A percentile compares a stretch with the other conserved stretches of the same genome.
phyloP scores from a whole-genome alignment of 139 green algal species.

The Chlamydomonas schloesseri region DNA sequence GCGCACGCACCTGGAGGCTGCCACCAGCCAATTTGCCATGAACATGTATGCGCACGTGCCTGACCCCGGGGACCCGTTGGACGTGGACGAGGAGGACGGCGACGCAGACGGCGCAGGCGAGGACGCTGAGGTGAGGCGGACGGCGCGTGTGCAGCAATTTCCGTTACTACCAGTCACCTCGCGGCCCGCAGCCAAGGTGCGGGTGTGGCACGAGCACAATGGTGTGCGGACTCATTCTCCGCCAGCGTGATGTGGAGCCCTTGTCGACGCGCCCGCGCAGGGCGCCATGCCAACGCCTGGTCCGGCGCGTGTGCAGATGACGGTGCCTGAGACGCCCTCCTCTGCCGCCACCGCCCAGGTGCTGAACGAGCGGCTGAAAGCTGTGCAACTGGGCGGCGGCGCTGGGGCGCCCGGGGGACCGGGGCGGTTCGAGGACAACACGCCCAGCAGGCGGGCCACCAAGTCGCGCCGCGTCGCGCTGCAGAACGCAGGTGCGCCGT shows the following conservation, averaged over 20 bases:
- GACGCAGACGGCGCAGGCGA: slow-evolving; percentile 7
- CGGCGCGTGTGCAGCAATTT: not conserved
- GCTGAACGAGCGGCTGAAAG: slow-evolving; percentile 30
- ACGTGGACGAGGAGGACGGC: slow-evolving; percentile 32
- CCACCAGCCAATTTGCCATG: slow-evolving; percentile 80
- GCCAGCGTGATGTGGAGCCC: not conserved
- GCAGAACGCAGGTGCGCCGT: slow-evolving; percentile 11
- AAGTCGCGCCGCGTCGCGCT: slow-evolving; percentile 54
- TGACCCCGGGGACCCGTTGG: slow-evolving; percentile 16
- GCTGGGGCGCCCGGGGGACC: slow-evolving; percentile 8
- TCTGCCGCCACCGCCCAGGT: slow-evolving; percentile 54
- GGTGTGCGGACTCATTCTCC: too few species aligned
- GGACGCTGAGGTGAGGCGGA: slow-evolving; percentile 4
- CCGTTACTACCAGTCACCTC: too few species aligned
- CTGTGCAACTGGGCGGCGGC: slow-evolving; percentile 5
- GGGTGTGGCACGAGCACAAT: too few species aligned
- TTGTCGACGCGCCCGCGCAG: not conserved
- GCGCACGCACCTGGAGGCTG: slow-evolving; percentile 82
- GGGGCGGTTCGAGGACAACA: slow-evolving; percentile 72
- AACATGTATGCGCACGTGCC: slow-evolving; percentile 52
- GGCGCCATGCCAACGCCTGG: slow-evolving; percentile 37
- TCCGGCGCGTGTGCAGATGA: slow-evolving; percentile 55
- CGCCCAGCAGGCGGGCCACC: slow-evolving; percentile 68
- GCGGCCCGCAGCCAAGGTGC: too few species aligned
- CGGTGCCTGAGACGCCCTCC: slow-evolving; percentile 87